Conservation (phyloP, 441 rosid genomes). For the Pelargonium fulgidum region DNA sequence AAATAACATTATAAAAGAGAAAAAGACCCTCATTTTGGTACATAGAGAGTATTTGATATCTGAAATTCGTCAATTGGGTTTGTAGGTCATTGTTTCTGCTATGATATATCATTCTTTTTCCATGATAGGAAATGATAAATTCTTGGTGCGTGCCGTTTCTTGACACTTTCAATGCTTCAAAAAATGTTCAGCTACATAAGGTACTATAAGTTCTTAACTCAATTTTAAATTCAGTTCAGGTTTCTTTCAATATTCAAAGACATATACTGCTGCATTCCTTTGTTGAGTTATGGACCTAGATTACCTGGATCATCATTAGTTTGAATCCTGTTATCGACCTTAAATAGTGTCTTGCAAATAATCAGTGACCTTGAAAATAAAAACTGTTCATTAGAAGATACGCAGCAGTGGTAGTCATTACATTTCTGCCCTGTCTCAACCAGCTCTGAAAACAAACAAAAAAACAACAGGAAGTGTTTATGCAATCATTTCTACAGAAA, state of each 20-base stretch:
- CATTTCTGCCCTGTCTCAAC: no score
- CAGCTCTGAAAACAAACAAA: no score
- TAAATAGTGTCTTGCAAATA: not conserved
- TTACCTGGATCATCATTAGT: not conserved
- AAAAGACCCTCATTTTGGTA: no score
- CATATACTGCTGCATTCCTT: not conserved
- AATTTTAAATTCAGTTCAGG: not conserved
- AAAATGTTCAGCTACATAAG: conserved; percentile 69
- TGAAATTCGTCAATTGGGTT: not conserved
- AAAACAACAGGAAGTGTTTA: no score
- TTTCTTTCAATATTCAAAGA: not conserved
- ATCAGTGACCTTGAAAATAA: not conserved
- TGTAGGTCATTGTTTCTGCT: conserved; percentile 3
- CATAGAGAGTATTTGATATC: not conserved
- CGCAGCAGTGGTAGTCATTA: no score
- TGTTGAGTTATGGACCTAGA: conserved; percentile 2
- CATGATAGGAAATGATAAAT: conserved; percentile 57
- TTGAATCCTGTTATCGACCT: no score
- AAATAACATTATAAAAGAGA: no score
- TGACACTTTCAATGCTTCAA: conserved; percentile 42
- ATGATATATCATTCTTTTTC: conserved; percentile 18
- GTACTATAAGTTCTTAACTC: conserved; percentile 31
- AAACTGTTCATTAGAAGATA: no score
- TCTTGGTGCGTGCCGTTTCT: conserved; percentile 77
- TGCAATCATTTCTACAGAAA: not conserved